phyloP scores from a whole-genome alignment of 768 basidiomycete genomes.

The Rhizopogon sp. region DNA sequence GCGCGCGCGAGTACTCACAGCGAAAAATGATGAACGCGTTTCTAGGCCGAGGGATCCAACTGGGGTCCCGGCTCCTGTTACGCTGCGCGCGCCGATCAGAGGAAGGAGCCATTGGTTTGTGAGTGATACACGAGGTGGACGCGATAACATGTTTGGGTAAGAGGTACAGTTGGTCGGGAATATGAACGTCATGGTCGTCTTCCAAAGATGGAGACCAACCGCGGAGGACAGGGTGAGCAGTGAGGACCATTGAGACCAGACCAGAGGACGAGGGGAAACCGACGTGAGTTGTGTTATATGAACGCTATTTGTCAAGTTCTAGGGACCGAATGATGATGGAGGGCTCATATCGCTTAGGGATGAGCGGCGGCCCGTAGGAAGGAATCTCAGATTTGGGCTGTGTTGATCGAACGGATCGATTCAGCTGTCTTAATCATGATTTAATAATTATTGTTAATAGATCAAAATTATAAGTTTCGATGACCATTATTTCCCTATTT shows the following conservation, averaged over 20 bases:
- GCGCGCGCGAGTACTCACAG: slow-evolving; percentile 52
- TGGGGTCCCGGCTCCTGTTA: slow-evolving; percentile 42
- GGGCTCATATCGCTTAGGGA: no score
- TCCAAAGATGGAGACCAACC: slow-evolving; percentile 24
- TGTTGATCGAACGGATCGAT: no score
- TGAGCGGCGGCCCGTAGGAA: no score
- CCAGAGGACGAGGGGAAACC: neutral
- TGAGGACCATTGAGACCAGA: slow-evolving; percentile 15
- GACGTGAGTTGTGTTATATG: neutral
- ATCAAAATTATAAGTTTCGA: no score
- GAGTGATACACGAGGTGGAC: neutral
- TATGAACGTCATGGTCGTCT: slow-evolving; percentile 24
- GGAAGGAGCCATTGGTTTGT: slow-evolving; percentile 24
- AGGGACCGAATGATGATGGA: no score
- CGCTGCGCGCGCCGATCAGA: slow-evolving; percentile 34
- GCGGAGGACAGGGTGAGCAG: slow-evolving; percentile 9
- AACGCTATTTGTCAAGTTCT: no score
- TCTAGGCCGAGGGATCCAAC: slow-evolving; percentile 62
- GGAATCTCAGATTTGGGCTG: no score
- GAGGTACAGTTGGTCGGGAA: slow-evolving; percentile 13
- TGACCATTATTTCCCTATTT: no score
- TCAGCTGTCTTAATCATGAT: no score
- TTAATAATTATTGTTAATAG: no score
- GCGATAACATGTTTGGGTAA: slow-evolving; percentile 3
- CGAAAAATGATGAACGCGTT: slow-evolving; percentile 75